Evolutionary conservation across 192 early-diverging fungal species (phyloP).

Genomic region (Backusella liffmaniae): DNA sequence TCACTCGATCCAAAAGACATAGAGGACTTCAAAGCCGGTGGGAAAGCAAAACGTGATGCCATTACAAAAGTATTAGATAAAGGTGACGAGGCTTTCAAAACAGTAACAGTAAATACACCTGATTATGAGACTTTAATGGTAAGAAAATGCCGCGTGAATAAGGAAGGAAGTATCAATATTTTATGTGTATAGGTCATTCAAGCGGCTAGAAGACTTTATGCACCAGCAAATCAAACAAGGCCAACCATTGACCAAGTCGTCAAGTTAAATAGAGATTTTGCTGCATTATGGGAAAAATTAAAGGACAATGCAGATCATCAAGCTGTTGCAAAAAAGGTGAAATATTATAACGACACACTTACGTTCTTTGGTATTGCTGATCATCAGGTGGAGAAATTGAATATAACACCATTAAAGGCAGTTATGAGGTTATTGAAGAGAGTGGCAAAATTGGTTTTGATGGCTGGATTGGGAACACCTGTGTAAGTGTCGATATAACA

Average conservation of each 20-base stretch:
- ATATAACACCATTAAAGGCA: constrained; percentile 63
- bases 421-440: constrained; percentile 66
- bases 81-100: constrained; percentile 75
- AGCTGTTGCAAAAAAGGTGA: constrained; percentile 66
- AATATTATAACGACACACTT: constrained; percentile 84
- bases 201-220: constrained; percentile 89
- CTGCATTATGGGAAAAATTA: constrained; percentile 74
- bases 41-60: constrained; percentile 76
- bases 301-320: constrained; percentile 75
- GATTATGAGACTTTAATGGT: constrained; percentile 93
- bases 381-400: constrained; percentile 88
- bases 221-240: constrained; percentile 68
- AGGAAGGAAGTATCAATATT: not conserved
- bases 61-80: constrained; percentile 71
- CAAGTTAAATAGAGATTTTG: constrained; percentile 84
- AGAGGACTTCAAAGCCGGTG: constrained; percentile 79
- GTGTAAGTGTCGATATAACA: constrained; percentile 54
- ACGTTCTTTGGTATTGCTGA: constrained; percentile 93
- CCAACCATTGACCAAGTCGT: constrained; percentile 83
- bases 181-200: constrained; percentile 66
- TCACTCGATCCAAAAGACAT: constrained; percentile 76
- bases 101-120: constrained; percentile 90
- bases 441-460: constrained; percentile 61
- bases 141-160: not conserved
- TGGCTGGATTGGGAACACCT: constrained; percentile 80